Evolutionary conservation across 345 rosid genomes (phyloP).

Genomic region (Hirschfeldia incana): DNA sequence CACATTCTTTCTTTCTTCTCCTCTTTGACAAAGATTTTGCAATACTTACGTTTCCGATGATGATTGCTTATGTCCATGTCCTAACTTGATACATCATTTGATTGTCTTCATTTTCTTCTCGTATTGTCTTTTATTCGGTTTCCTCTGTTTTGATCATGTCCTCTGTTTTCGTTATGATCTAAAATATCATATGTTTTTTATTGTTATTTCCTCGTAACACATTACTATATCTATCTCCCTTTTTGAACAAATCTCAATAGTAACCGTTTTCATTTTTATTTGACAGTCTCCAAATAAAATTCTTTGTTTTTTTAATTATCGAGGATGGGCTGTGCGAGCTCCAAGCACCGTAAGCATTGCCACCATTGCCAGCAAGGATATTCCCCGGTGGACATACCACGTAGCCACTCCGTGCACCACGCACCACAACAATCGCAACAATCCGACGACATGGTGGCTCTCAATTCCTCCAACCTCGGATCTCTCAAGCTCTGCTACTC

Average conservation of each 20-base stretch:
- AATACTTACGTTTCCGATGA: constrained; percentile 3
- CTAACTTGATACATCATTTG: constrained; percentile 9
- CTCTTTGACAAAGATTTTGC: neutral
- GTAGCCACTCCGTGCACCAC: constrained; percentile 76
- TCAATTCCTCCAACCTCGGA: constrained; percentile 69
- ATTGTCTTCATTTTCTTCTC: neutral
- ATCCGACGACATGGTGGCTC: constrained; percentile 69
- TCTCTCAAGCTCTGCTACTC: constrained; percentile 59
- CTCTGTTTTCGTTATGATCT: neutral
- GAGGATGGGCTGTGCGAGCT: constrained; percentile 53
- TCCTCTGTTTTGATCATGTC: neutral
- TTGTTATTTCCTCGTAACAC: too few species aligned
- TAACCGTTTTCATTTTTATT: too few species aligned
- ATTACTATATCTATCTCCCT: too few species aligned
- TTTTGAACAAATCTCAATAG: too few species aligned
- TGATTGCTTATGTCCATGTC: neutral
- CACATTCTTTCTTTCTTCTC: neutral
- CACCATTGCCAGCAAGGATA: constrained; percentile 63
- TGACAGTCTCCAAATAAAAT: too few species aligned
- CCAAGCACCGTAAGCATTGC: constrained; percentile 69
- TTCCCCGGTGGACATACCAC: constrained; percentile 58
- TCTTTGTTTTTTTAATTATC: too few species aligned
- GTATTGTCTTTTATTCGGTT: neutral
- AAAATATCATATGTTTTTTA: neutral
- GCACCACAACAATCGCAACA: constrained; percentile 56